Evolutionary conservation across 805 yeast genomes (phyloP).

Genomic region (Saccharomycopsis schoenii): DNA sequence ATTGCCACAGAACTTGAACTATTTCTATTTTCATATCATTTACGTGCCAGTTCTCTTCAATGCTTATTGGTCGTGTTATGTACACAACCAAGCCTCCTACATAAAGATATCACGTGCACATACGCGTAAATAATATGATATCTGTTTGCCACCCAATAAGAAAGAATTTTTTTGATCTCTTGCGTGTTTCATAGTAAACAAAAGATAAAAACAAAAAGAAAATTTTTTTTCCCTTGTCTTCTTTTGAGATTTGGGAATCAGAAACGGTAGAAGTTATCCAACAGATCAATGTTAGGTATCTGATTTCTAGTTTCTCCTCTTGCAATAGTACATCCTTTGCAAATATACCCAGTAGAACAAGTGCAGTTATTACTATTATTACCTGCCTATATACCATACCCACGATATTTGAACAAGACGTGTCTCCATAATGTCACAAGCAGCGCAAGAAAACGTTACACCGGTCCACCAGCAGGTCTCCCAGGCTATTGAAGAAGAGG

Average conservation of each 20-base stretch:
- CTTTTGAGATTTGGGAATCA: neutral
- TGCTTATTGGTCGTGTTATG: neutral
- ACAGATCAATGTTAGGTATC: no score
- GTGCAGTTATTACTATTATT: no score
- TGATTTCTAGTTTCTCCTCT: no score
- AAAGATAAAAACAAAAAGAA: neutral
- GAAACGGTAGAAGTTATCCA: no score
- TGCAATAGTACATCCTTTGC: no score
- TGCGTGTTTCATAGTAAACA: neutral
- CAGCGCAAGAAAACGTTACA: slow-evolving; percentile 1
- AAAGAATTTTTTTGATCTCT: neutral
- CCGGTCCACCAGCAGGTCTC: neutral
- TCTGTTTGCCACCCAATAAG: neutral
- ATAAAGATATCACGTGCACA: no score
- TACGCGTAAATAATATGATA: neutral
- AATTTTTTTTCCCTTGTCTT: neutral
- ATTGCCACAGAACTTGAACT: no score
- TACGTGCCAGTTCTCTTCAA: no score
- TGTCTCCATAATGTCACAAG: neutral
- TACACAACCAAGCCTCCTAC: neutral
- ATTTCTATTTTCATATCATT: no score
- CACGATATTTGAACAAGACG: no score
- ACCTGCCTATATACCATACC: no score
- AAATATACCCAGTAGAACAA: no score
- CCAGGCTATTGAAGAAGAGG: slow-evolving; percentile 19